Evolutionary conservation across 2,329 filamentous ascomycete genomes (phyloP).

Genomic region (Ascochyta lentis): DNA sequence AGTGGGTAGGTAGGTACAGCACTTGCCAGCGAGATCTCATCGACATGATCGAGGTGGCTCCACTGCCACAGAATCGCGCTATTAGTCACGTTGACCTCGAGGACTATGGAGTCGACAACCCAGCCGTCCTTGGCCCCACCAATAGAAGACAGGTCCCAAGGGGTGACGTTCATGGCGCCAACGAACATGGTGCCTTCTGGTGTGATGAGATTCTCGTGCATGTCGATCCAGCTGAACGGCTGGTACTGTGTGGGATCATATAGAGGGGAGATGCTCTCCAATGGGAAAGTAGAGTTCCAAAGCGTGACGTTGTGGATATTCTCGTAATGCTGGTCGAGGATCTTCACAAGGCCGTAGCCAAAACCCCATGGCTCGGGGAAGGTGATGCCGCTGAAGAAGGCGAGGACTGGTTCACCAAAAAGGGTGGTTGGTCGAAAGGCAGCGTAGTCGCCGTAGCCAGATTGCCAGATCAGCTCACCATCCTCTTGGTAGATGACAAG

Average conservation of each 20-base stretch:
- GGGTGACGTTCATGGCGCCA: slow-evolving; percentile 14
- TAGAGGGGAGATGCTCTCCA: slow-evolving; percentile 7
- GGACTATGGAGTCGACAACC: neutral
- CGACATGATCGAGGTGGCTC: slow-evolving; percentile 18
- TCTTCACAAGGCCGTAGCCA: neutral
- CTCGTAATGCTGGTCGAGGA: neutral
- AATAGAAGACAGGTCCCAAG: slow-evolving; percentile 15
- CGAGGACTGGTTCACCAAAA: slow-evolving; percentile 5
- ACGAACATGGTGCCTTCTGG: slow-evolving; percentile 15
- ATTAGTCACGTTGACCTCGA: slow-evolving; percentile 16
- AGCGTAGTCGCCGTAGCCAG: slow-evolving; percentile 8
- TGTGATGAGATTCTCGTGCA: slow-evolving; percentile 19
- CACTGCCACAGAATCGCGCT: slow-evolving; percentile 17
- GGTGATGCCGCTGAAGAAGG: neutral
- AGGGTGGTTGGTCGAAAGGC: slow-evolving; percentile 3
- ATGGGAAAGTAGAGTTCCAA: slow-evolving; percentile 4
- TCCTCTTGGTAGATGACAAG: slow-evolving; percentile 8
- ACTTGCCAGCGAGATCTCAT: neutral
- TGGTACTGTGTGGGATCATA: slow-evolving; percentile 15
- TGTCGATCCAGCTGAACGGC: slow-evolving; percentile 13
- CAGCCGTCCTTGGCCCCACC: neutral
- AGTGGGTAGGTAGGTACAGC: slow-evolving; percentile 7
- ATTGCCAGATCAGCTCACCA: slow-evolving; percentile 8
- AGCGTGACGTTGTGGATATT: slow-evolving; percentile 8
- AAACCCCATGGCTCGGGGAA: neutral